These are phyloP conservation scores for Paracoccidioides lutzii DNA, from an alignment of 2,329 filamentous ascomycete species.

Conservation along the genomic window DNA sequence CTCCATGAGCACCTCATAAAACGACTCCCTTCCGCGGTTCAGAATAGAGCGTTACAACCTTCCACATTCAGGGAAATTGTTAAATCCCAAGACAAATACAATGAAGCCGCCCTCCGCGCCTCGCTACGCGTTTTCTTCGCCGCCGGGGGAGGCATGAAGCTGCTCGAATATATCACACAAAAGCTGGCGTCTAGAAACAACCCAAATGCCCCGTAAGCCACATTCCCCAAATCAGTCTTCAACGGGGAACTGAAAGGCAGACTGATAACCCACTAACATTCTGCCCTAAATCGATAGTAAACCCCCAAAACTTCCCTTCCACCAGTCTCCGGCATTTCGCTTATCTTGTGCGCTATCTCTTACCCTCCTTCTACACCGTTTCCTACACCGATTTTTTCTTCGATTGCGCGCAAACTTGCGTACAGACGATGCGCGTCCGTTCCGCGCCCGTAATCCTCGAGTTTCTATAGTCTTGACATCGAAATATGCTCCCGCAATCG, in stretches of 20 bases:
- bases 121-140: conserved; percentile 57
- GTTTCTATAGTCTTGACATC: conserved; percentile 66
- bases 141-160: conserved; percentile 51
- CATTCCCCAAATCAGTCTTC: background rate
- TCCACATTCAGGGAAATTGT: conserved; percentile 40
- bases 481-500: conserved; percentile 73
- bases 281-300: conserved; percentile 16
- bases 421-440: conserved; percentile 64
- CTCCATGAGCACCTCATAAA: conserved; percentile 75
- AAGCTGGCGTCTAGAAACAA: background rate
- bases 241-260: background rate
- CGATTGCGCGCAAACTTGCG: conserved; percentile 67
- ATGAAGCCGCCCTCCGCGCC: conserved; percentile 56
- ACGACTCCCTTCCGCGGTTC: conserved; percentile 47
- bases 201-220: background rate
- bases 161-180: conserved; percentile 40
- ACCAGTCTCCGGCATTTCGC: conserved; percentile 54
- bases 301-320: conserved; percentile 27
- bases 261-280: conserved; percentile 2
- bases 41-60: conserved; percentile 41
- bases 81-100: conserved; percentile 49
- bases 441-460: conserved; percentile 69
- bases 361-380: conserved; percentile 75
- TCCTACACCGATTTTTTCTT: conserved; percentile 80
- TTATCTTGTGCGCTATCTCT: conserved; percentile 72